These are phyloP conservation scores for Casuarina equisetifolia DNA, from an alignment of 306 rosid genomes.

Conservation along the genomic window DNA sequence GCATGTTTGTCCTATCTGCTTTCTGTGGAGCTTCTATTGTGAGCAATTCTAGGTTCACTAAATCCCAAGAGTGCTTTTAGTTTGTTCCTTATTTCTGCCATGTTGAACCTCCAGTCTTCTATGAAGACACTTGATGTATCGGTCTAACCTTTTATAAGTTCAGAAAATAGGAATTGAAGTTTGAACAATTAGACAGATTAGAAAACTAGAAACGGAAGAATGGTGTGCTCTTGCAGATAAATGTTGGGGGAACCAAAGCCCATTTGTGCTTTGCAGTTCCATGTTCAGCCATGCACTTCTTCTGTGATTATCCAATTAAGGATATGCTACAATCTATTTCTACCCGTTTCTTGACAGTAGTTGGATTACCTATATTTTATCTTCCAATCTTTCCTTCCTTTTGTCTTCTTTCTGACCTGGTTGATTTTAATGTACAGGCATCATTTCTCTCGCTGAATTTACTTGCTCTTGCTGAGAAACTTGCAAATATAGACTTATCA, in stretches of 20 bases:
- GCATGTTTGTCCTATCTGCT: too few relatives aligned
- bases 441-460: constrained; percentile 77
- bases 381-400: constrained; percentile 11
- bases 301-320: neutral
- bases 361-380: constrained; percentile 8
- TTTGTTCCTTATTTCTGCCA: too few relatives aligned
- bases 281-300: neutral
- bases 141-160: neutral
- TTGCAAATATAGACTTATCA: constrained; percentile 58
- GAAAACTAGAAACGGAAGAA: neutral
- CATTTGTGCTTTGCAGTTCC: neutral
- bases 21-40: too few relatives aligned
- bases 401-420: constrained; percentile 21
- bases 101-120: neutral
- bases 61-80: too few relatives aligned
- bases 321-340: neutral
- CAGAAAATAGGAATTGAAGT: neutral
- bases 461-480: constrained; percentile 65
- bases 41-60: too few relatives aligned
- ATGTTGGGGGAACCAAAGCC: neutral
- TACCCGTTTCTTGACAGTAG: neutral
- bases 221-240: neutral
- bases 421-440: constrained; percentile 47
- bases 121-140: neutral
- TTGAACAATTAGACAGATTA: neutral